Base-by-base conservation (phyloP, 495 filamentous ascomycete species). In the Astrothelium subdiscretum region DNA sequence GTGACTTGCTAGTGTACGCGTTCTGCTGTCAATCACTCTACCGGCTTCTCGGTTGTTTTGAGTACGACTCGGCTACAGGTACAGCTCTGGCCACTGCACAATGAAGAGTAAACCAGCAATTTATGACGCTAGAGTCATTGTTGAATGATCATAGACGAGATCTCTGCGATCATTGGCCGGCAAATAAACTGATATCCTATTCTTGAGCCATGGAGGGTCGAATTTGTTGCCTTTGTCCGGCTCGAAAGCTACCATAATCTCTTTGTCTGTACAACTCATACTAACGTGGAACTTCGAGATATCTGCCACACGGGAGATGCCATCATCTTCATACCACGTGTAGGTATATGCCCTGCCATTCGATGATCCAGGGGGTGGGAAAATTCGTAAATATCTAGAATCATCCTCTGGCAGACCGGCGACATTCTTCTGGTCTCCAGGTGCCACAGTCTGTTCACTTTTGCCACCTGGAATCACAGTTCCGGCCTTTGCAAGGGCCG, bases 321-420 rank as follows among this genome's bases (percentile, higher is more conserved):
- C 85, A 70, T 87, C 83, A 65, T 87, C 85, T 68, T 87, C 85
- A 38, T 77, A 77, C 85, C 85, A 87, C 4, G 77, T 78, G 40
- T 66, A 77, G 22, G 59, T 61, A 67, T 79, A 82, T 22, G 60
- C 64, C 57, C 15, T 72, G 68, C 59, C 72, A 76, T 63, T 63
- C 65, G 20, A 61, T 27, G 32, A 52, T 43, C 73, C 69, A 59
- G 70, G 65, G 0, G 81, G 80, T 2, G 85, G 85, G 69, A 86
- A 87, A 48, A 88, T 81, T 72, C 87, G 84, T 1, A 87, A 78
- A 12, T 74, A 83, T 10, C 85, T 72, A 65, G 79, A 84, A 65
- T 87, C 81, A 65, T 88, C 85, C 3, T 78, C 66, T n/a, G 80
- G 78, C n/a, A 80, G 69, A 40, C 77, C 74, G 40, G 80, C 80